Base-by-base conservation (phyloP, 306 rosid genomes). In the Sicyos baderoa region DNA sequence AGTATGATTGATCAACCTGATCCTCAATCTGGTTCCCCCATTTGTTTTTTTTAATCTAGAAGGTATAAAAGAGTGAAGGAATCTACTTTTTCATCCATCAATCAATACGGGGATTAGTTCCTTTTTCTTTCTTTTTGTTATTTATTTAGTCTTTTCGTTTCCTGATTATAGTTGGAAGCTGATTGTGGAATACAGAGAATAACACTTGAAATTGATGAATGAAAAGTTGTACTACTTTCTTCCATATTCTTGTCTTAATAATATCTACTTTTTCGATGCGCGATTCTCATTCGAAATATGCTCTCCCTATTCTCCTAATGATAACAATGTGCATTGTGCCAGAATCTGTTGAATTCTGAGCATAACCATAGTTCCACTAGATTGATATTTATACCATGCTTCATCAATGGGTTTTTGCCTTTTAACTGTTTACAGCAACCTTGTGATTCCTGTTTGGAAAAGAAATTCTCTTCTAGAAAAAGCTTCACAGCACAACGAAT, bases 91-190 rank as follows among this genome's bases (percentile, higher is more conserved):
- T 42, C 72, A 22, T 67, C 57, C 16, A 10, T 23, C 72, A 9
- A 10, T 23, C 72, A 9, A 44, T 15, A 47, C 17, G 23, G 45
- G 23, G 45, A 67, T 25, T 67, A 49, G 25, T 67, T 67, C 72
- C 57, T 23, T 16, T 16, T 37, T 35, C 14, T 37, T 18, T 18
- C 68, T 12, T 32, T 60, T 32, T 25, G 53, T 16, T 35, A 22
- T 66, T 42, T 64, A 19, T 23, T 0, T 67, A n/a, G 56, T 48
- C 13, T 23, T 47, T 66, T 48, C 56, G 23, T 48, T 67, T 7
- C 56, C 71, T 67, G 44, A 67, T 65, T 64, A 64, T 64, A 64
- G 70, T 64, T 44, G 10, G 57, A 67, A 67, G 45, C 18, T 48
- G 55, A 48, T 67, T 16, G 23, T 40, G 15, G 37, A 23, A 67